These are phyloP conservation scores for Ganoderma multipileum DNA, from an alignment of 1,284 basidiomycete genomes.

Conservation along the genomic window DNA sequence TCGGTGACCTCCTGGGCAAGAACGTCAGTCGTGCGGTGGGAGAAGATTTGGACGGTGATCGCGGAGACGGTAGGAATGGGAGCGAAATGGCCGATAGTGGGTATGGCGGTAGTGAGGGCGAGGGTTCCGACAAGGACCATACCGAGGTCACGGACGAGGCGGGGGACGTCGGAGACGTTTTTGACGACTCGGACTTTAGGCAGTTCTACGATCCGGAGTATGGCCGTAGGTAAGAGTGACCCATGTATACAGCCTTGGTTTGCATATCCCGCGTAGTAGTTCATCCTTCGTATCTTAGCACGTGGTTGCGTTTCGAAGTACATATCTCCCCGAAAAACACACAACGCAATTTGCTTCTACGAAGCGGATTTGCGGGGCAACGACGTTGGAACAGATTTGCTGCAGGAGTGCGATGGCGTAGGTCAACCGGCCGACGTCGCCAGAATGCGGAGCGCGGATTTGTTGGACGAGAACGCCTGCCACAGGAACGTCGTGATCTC, in stretches of 20 bases:
- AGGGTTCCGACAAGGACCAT: neutral
- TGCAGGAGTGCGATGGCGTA: conserved; percentile 53
- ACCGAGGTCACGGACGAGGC: neutral
- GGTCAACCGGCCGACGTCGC: neutral
- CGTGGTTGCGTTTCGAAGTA: neutral
- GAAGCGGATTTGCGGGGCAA: conserved; percentile 17
- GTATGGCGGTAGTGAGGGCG: neutral
- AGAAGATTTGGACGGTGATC: neutral
- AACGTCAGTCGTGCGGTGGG: neutral
- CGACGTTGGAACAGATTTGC: conserved; percentile 27
- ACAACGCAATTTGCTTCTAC: conserved; percentile 49
- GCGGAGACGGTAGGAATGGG: neutral
- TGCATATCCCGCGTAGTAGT: no score
- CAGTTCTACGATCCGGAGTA: neutral
- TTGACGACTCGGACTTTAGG: neutral
- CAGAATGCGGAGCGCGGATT: neutral
- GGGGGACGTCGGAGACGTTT: neutral
- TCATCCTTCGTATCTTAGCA: no score
- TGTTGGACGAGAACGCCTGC: neutral
- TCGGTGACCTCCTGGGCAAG: neutral
- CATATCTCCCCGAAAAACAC: conserved; percentile 21
- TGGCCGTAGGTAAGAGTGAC: neutral
- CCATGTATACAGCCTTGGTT: neutral
- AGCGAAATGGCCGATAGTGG: neutral
- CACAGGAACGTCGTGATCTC: conserved; percentile 56